Evolutionary conservation across 257 asterid species (phyloP), one percentile per base, ranked within the genome.

Genomic region (Salvia miltiorrhiza): DNA sequence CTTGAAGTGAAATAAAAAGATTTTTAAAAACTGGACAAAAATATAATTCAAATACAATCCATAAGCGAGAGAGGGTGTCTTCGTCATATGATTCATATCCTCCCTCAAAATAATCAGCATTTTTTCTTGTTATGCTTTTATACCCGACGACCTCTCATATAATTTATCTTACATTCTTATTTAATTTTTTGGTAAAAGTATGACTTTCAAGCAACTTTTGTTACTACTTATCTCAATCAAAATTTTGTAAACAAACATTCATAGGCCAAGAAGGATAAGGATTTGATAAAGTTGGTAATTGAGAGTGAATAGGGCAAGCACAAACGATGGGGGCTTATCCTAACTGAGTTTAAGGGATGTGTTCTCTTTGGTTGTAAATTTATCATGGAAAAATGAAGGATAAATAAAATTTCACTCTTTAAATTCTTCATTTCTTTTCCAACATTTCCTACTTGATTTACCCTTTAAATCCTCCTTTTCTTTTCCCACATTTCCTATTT

Each of bases 291-390:
- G 20, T 35, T 67, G 60, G 44, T 45, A 50, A 68, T 19, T 60
- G 50, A 39, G 59, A 52, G 70, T 24, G 23, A 63, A 62, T 14
- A 7, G 23, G 44, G 48, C 44, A 61, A 43, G 44, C 32, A 68
- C 32, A 45, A 58, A 21, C 28, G 30, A 59, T 53, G 77, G 73
- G 57, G 57, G 55, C 73, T 78, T 69, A 69, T 78, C 70, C 58
- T 47, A 56, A 47, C 56, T 67, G 45, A 60, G 57, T 17, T 45
- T 23, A 57, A 41, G 35, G n/a, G n/a, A n/a, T n/a, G n/a, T n/a
- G n/a, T n/a, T n/a, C n/a, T n/a, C n/a, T n/a, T n/a, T n/a, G n/a
- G n/a, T n/a, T n/a, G n/a, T n/a, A n/a, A n/a, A n/a, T n/a, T n/a
- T n/a, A n/a, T n/a, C n/a, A n/a, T n/a, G n/a, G n/a, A n/a, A n/a